phyloP scores from a whole-genome alignment of 108 stramenopile genomes.

The Epipyxis sp. region DNA sequence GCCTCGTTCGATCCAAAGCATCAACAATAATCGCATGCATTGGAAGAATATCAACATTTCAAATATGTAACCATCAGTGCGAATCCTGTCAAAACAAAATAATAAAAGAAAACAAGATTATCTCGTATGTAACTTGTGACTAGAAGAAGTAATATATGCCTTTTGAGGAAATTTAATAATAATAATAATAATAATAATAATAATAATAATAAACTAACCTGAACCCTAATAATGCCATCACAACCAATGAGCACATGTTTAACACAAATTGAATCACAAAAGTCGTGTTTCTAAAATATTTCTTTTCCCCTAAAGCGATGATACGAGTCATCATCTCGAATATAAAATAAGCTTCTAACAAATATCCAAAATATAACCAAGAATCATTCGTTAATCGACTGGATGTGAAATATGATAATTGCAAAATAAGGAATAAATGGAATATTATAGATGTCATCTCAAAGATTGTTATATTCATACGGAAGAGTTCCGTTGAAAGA shows the following conservation, averaged over 20 bases:
- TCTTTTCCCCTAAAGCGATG: not conserved
- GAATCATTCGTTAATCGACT: not conserved
- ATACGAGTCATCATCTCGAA: slow-evolving; percentile 1
- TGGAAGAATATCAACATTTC: not conserved
- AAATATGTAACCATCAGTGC: not conserved
- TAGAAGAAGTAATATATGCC: too few species aligned
- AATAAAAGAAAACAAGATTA: too few species aligned
- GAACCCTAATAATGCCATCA: not conserved
- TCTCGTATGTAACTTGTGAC: too few species aligned
- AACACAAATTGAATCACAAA: not conserved
- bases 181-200: not conserved
- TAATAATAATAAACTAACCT: not conserved
- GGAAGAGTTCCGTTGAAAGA: too few species aligned
- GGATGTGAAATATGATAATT: not conserved
- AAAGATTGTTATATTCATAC: too few species aligned
- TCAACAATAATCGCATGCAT: not conserved
- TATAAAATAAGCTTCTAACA: slow-evolving; percentile 2
- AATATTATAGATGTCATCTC: too few species aligned
- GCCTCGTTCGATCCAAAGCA: not conserved
- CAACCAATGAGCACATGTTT: not conserved
- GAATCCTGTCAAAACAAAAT: not conserved
- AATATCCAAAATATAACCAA: not conserved
- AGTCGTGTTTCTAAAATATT: not conserved
- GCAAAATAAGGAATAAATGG: not conserved
- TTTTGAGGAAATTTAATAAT: not conserved